These are phyloP conservation scores for Blastocystis sp. DNA, from an alignment of 352 stramenopile genomes.

Conservation along the genomic window DNA sequence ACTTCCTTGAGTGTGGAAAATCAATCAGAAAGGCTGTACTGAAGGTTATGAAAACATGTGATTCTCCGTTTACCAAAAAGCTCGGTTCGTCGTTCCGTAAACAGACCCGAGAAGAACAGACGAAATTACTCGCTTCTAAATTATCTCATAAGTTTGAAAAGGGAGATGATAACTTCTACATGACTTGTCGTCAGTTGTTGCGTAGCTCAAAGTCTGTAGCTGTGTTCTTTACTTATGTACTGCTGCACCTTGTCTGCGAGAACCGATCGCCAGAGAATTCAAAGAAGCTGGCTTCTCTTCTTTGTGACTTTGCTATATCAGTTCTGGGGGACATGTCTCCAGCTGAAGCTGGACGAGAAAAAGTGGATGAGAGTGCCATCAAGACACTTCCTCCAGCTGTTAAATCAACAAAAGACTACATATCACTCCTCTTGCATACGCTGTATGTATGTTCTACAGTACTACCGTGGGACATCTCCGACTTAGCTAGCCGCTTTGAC, in stretches of 20 bases:
- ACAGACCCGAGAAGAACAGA: background rate
- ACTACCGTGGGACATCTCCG: background rate
- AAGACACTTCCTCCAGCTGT: background rate
- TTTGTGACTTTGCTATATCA: background rate
- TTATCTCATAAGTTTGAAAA: background rate
- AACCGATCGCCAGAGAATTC: background rate
- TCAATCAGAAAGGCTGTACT: background rate
- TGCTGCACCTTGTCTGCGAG: background rate
- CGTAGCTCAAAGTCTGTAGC: background rate
- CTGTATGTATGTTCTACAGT: background rate
- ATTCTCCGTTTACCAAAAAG: background rate
- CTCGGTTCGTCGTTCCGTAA: background rate
- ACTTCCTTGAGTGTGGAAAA: background rate
- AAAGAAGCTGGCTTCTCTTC: background rate
- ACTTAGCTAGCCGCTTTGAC: background rate
- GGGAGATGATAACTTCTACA: background rate
- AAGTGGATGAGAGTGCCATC: background rate
- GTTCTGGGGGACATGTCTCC: background rate
- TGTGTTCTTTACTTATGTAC: background rate
- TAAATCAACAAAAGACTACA: background rate
- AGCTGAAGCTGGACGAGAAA: background rate
- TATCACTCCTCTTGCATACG: background rate
- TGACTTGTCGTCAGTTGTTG: background rate
- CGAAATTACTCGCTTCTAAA: background rate
- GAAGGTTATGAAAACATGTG: background rate